A percentile compares a stretch with the other conserved stretches of the same genome.
phyloP scores from a whole-genome alignment of 2,329 filamentous ascomycete species.

The Penicillium sp. region DNA sequence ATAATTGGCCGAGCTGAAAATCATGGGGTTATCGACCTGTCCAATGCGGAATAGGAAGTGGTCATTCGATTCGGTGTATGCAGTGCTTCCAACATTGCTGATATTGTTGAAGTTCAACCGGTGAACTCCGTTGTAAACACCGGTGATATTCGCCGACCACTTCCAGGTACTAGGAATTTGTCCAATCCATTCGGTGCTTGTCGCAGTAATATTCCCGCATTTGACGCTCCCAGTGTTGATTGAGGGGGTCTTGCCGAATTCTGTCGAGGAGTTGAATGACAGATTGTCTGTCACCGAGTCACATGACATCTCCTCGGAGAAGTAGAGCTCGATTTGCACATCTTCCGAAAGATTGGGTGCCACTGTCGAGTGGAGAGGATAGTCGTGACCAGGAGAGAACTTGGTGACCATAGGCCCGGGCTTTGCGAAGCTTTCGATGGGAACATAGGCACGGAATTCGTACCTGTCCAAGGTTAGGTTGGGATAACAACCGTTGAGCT shows the following conservation, averaged over 20 bases:
- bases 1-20: conserved; percentile 62
- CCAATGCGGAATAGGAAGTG: conserved; percentile 65
- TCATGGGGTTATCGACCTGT: conserved; percentile 58
- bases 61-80: conserved; percentile 55
- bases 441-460: conserved; percentile 63
- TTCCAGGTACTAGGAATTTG: conserved; percentile 56
- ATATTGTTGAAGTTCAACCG: conserved; percentile 58
- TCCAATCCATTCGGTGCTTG: conserved; percentile 45
- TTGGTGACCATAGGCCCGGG: conserved; percentile 60
- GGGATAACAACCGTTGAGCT: conserved; percentile 57
- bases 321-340: conserved; percentile 53
- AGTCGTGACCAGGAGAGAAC: conserved; percentile 63
- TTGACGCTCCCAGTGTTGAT: conserved; percentile 47
- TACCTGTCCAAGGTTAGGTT: conserved; percentile 56
- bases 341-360: conserved; percentile 42
- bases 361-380: conserved; percentile 54
- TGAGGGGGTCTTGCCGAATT: conserved; percentile 44
- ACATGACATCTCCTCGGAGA: conserved; percentile 63
- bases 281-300: conserved; percentile 52
- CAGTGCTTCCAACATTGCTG: conserved; percentile 38
- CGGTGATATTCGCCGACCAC: conserved; percentile 53
- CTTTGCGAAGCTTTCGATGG: conserved; percentile 48
- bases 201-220: conserved; percentile 45
- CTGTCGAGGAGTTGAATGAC: conserved; percentile 55
- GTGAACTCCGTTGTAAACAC: conserved; percentile 63